Evolutionary conservation across 2,329 filamentous ascomycete species (phyloP).

Genomic region (Seiridium cupressi): DNA sequence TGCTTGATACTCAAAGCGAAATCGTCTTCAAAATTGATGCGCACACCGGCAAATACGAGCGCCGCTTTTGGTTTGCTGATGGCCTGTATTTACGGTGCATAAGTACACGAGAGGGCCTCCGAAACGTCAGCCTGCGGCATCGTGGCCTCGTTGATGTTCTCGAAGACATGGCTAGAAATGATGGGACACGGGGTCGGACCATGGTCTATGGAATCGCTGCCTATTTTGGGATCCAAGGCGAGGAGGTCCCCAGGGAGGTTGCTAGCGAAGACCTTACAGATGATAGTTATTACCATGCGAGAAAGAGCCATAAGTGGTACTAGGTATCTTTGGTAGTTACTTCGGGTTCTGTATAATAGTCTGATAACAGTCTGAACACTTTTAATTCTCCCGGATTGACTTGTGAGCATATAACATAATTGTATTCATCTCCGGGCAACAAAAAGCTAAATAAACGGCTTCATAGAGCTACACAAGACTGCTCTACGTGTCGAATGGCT

Average conservation of each 20-base stretch:
- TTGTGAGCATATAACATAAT: not conserved
- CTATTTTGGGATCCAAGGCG: not conserved
- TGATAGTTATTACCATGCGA: not conserved
- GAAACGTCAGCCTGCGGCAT: not conserved
- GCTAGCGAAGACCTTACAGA: not conserved
- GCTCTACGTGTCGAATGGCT: constrained; percentile 3
- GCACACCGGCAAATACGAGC: not conserved
- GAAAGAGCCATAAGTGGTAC: not conserved
- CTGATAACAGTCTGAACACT: too few species aligned
- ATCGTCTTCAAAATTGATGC: not conserved
- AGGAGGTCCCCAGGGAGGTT: not conserved
- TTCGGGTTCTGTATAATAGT: too few species aligned
- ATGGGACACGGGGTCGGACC: not conserved
- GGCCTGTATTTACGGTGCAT: not conserved
- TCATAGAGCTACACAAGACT: not conserved
- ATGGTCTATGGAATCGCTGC: not conserved
- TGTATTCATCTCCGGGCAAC: not conserved
- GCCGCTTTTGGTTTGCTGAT: not conserved
- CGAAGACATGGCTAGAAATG: not conserved
- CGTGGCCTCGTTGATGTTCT: not conserved
- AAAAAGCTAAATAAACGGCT: not conserved
- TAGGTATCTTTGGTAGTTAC: too few species aligned
- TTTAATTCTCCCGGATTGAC: too few species aligned
- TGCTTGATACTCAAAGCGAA: not conserved
- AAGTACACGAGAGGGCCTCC: not conserved